Evolutionary conservation across 1,284 basidiomycete genomes (phyloP).

Genomic region (Omphalotus olearius): DNA sequence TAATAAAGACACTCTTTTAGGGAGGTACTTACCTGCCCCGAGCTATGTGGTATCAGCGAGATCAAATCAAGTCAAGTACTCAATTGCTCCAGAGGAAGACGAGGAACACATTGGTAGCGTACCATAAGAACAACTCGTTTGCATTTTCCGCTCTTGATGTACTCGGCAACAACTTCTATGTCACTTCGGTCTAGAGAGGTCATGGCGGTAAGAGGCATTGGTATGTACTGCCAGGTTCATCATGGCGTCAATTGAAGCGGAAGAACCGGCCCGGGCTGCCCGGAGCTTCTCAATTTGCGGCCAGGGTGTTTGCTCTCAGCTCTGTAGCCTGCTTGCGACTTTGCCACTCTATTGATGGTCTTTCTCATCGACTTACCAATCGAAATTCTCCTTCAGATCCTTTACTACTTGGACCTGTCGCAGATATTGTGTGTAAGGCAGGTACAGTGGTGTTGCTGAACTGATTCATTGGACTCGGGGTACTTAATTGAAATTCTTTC

Average conservation of each 20-base stretch:
- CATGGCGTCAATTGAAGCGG: no score
- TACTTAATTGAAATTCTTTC: not conserved
- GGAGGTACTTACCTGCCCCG: constrained; percentile 49
- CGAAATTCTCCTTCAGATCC: constrained; percentile 11
- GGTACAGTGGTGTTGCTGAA: constrained; percentile 1
- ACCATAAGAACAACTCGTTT: constrained; percentile 73
- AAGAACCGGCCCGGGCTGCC: no score
- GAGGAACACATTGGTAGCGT: constrained; percentile 19
- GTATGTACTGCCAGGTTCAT: no score
- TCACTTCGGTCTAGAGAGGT: not conserved
- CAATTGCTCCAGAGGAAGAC: no score
- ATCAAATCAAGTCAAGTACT: not conserved
- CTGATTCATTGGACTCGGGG: not conserved
- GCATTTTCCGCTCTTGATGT: constrained; percentile 64
- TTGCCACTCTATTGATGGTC: no score
- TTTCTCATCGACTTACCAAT: constrained; percentile 5
- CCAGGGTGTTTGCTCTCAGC: no score
- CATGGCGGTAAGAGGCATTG: no score
- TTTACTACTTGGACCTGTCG: constrained; percentile 6
- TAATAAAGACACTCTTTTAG: constrained; percentile 11
- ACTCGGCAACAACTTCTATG: constrained; percentile 43
- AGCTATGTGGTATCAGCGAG: constrained; percentile 32
- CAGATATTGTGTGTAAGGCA: constrained; percentile 10
- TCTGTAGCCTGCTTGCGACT: no score
- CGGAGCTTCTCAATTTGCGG: no score